Base-by-base conservation (phyloP, 768 basidiomycete species). In the Pleurotus eryngii region DNA sequence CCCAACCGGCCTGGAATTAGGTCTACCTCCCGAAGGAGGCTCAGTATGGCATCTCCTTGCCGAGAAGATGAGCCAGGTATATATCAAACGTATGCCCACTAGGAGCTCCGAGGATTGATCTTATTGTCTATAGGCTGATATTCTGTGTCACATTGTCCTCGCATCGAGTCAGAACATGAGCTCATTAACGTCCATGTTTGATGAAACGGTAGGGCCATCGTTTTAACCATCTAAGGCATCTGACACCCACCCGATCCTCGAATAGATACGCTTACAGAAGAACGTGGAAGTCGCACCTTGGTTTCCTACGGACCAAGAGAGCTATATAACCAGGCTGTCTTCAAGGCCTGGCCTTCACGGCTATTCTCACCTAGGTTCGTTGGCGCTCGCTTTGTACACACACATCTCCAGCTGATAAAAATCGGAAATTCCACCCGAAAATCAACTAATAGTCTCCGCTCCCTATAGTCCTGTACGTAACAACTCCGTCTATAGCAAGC, bases 131-230 rank as follows among this genome's bases (percentile, higher is more conserved):
- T 62, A 87, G 86, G 72, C 76, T 45, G 70, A 77, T 48, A 82
- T 86, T 46, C 78, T 80, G 56, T 81, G 80, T 61, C 86, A 86
- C 65, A 72, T 87, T 71, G 75, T 86, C 49, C 70, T 83, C 55
- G 75, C 72, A 51, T 63, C 78, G 51, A 72, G 72, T 59, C 74
- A 77, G 55, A 73, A 80, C 61, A 78, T 81, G 76, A 61, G 69
- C 6, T 62, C 74, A 17, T 72, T 85, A 55, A 74, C 68, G 35
- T 72, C 74, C 35, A 66, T 87, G 47, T 74, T 86, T 71, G 71
- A 76, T 49, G 69, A 79, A 68, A 75, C 70, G 65, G 77, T 81
- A 65, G 70, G 74, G 22, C 15, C 17, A 47, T 50, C 49, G 54
- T 17, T 20, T 45, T 55, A 42, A 42, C 43, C 43, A 39, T 45